Evolutionary conservation across 805 yeast species (phyloP), one percentile per base, ranked within the genome.

Genomic region (Yarrowia sp.): DNA sequence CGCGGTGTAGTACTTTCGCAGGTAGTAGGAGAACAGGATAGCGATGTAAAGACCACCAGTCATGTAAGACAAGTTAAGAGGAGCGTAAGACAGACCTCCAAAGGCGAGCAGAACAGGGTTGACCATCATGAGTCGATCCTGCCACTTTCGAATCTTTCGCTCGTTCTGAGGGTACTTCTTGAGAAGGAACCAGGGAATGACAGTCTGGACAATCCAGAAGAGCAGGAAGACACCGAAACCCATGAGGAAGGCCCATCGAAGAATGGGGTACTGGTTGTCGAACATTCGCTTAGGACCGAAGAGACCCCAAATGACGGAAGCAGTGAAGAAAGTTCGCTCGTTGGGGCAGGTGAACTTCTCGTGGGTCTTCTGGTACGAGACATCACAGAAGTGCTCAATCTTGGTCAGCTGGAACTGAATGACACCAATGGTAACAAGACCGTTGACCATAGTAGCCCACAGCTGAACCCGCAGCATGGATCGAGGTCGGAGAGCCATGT

Each of bases 181-280:
- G 29, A 66, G 63, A 27, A 73, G 67, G 16, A 63, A 31, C 49
- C 47, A 38, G 6, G 61, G 61, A 5, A 55, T 7, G n/a, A 55
- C 47, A 6, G 46, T 56, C 63, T 39, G 63, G 36, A 56, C 32
- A 10, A 13, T 32, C 62, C 62, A 61, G 60, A 55, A 61, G 32
- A 39, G 60, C 18, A 61, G 21, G 44, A 55, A 61, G 24, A 31
- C 63, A 5, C 61, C 61, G 8, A 67, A 62, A 13, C 90, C 90
- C 61, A 83, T 74, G 29, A 86, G 74, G 77, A 86, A 85, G 65
- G 87, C 82, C 81, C 84, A 85, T 69, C 82, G 81, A 63, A 86
- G 73, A 13, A 80, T 74, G 1, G 90, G 89, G 68, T 86, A 86
- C 18, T 85, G 69, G 0, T 82, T 81, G 58, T 79, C 76, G 56